Evolutionary conservation across 2,329 filamentous ascomycete species (phyloP).

Genomic region (Claviceps maximensis): DNA sequence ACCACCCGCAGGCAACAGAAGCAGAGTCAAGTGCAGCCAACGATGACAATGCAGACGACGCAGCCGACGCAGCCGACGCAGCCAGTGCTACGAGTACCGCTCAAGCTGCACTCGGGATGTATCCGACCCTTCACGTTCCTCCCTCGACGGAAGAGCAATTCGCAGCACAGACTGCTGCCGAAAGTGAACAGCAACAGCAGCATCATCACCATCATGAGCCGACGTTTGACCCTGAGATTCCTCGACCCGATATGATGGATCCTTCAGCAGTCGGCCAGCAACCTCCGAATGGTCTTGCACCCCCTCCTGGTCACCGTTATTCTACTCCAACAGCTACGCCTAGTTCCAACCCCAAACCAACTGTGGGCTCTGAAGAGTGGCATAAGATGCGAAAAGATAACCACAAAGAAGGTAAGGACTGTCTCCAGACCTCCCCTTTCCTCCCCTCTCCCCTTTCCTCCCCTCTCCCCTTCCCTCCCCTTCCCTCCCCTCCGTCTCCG

Average conservation of each 20-base stretch:
- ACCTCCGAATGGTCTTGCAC: conserved; percentile 27
- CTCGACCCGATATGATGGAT: conserved; percentile 18
- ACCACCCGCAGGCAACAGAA: conserved; percentile 23
- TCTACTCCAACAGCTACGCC: conserved; percentile 26
- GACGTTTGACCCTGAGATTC: conserved; percentile 20
- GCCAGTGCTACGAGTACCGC: conserved; percentile 45
- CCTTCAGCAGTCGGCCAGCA: conserved; percentile 10
- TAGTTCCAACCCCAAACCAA: conserved; percentile 49
- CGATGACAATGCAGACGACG: conserved; percentile 2
- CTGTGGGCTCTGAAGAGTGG: conserved; percentile 95
- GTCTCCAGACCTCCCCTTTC: too few species aligned
- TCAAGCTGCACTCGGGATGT: conserved; percentile 46
- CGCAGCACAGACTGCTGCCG: conserved; percentile 34
- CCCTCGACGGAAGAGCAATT: conserved; percentile 47
- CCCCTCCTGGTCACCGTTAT: conserved; percentile 19
- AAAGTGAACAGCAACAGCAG: conserved; percentile 9
- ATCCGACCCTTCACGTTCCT: conserved; percentile 45
- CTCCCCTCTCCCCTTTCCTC: too few species aligned
- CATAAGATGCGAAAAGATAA: conserved; percentile 95
- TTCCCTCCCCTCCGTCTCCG: too few species aligned
- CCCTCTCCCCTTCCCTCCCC: too few species aligned
- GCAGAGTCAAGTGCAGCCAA: conserved; percentile 22
- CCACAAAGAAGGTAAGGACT: conserved; percentile 79
- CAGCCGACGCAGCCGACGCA: conserved; percentile 31
- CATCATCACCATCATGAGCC: conserved; percentile 15